Conservation (phyloP, 257 asterid genomes). For the Nicotiana attenuata region DNA sequence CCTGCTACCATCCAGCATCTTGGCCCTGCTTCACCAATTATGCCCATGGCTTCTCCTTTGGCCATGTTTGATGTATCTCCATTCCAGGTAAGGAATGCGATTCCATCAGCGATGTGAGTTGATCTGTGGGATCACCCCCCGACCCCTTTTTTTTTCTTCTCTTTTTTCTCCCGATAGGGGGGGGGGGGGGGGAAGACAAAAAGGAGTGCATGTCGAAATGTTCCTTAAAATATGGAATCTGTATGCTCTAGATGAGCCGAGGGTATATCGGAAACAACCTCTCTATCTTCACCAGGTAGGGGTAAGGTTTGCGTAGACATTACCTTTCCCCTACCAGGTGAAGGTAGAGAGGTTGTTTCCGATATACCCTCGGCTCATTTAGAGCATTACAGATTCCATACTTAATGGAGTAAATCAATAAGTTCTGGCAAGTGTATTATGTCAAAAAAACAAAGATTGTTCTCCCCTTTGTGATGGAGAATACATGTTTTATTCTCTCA, state of each 20-base stretch:
- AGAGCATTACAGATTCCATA: not conserved
- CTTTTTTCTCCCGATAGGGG: no score
- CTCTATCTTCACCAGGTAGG: no score
- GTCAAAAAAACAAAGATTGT: no score
- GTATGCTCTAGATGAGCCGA: not conserved
- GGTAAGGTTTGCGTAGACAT: no score
- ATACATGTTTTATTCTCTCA: not conserved
- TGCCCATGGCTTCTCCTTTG: slow-evolving; percentile 78
- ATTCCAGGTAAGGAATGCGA: slow-evolving; percentile 61
- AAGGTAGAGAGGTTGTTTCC: no score
- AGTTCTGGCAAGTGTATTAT: not conserved
- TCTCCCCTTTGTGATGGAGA: not conserved
- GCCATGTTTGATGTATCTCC: slow-evolving; percentile 87
- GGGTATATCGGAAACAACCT: no score
- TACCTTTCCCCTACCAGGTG: no score
- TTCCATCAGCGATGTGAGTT: not conserved
- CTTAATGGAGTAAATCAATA: not conserved
- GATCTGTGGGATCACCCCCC: not conserved
- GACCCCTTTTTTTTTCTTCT: no score
- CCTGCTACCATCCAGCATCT: slow-evolving; percentile 67
- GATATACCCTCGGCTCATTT: no score
- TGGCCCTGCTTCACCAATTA: slow-evolving; percentile 80
- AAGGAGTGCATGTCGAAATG: slow-evolving; percentile 6
- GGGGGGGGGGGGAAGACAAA: not conserved
- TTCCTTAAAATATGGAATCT: not conserved